Conservation (phyloP, 345 rosid species). For the Aurinia saxatilis region DNA sequence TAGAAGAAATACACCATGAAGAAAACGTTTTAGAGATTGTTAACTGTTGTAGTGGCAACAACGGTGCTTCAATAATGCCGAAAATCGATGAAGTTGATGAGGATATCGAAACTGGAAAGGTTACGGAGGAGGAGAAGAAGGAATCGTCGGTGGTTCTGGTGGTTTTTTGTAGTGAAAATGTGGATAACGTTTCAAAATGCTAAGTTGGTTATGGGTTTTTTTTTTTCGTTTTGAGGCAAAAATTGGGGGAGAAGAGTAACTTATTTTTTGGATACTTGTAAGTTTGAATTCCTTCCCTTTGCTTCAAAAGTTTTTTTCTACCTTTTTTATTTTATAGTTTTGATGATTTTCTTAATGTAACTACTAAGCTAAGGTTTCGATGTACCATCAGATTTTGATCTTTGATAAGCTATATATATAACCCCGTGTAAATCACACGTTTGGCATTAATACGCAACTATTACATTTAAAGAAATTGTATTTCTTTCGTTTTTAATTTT, state of each 20-base stretch:
- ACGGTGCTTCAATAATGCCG: slow-evolving; percentile 9
- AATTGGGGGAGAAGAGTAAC: slow-evolving; percentile 15
- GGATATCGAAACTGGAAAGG: slow-evolving; percentile 16
- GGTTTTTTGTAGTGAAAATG: slow-evolving; percentile 7
- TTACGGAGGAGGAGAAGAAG: slow-evolving; percentile 3
- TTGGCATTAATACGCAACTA: background rate
- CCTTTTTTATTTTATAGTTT: background rate
- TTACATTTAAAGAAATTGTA: background rate
- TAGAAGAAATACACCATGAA: background rate
- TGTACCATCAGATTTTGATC: slow-evolving; percentile 26
- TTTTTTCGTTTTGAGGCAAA: background rate
- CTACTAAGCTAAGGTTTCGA: background rate
- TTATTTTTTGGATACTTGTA: slow-evolving; percentile 21
- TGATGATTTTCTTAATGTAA: slow-evolving; percentile 13
- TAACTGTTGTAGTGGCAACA: slow-evolving; percentile 10
- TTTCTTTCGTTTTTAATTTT: background rate
- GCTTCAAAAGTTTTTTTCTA: slow-evolving; percentile 1
- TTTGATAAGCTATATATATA: slow-evolving; percentile 6
- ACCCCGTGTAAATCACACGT: slow-evolving; percentile 5
- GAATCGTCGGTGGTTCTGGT: slow-evolving; percentile 15
- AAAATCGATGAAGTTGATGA: slow-evolving; percentile 27
- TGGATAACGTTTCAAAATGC: slow-evolving; percentile 6
- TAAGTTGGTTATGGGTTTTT: background rate
- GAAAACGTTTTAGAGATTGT: slow-evolving; percentile 14
- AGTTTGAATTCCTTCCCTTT: slow-evolving; percentile 15